These are phyloP conservation scores for Takashimella koratensis DNA, from an alignment of 1,284 basidiomycete species.

Conservation along the genomic window DNA sequence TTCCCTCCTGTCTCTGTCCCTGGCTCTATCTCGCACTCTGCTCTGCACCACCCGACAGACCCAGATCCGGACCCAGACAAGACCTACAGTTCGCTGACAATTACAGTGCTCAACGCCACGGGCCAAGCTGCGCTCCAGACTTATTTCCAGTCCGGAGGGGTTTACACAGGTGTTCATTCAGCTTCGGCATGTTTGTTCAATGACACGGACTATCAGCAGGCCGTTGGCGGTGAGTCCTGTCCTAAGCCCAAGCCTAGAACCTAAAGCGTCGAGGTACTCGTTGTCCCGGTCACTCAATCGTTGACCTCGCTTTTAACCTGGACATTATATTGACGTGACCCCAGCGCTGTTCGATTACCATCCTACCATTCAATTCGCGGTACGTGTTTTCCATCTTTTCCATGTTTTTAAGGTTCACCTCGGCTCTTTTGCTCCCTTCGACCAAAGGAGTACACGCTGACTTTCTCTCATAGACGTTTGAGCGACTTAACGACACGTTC, in stretches of 20 bases:
- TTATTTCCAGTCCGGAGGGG: conserved; percentile 58
- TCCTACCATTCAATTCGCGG: conserved; percentile 57
- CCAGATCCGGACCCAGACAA: no score
- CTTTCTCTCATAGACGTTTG: conserved; percentile 55
- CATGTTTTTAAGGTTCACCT: no score
- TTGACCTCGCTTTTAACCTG: not conserved
- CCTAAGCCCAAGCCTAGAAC: no score
- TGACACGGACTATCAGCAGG: conserved; percentile 60
- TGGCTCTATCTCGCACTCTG: not conserved
- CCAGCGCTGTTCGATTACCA: conserved; percentile 71
- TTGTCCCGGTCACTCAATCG: not conserved
- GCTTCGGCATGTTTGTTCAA: conserved; percentile 66
- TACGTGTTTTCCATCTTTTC: conserved; percentile 19
- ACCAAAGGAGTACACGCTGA: not conserved
- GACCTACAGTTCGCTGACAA: no score
- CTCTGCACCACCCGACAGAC: not conserved
- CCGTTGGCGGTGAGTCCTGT: conserved; percentile 49
- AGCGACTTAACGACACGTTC: conserved; percentile 60
- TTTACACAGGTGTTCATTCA: conserved; percentile 51
- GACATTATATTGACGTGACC: not conserved
- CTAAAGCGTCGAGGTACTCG: not conserved
- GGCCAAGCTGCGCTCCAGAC: conserved; percentile 62
- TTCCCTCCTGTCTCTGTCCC: not conserved
- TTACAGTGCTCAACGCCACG: conserved; percentile 59
- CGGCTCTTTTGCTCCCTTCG: no score